A percentile compares a stretch with the other conserved stretches of the same genome.
These are phyloP conservation scores for Gnomoniopsis smithogilvyi DNA, from an alignment of 2,329 filamentous ascomycete species.

Conservation along the genomic window DNA sequence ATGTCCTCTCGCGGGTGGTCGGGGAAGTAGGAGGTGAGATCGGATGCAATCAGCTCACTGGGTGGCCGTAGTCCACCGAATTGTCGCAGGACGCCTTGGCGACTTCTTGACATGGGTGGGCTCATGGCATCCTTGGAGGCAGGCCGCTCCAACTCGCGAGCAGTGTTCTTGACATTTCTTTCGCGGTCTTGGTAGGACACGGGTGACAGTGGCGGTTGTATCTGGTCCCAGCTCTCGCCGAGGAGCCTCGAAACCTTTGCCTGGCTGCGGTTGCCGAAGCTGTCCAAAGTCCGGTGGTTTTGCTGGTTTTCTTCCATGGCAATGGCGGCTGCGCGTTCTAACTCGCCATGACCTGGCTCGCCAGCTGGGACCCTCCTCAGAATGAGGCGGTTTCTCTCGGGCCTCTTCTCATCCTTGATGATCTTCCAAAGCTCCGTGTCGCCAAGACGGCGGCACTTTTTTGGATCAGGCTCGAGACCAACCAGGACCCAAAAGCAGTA, in stretches of 20 bases:
- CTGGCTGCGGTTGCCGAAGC: conserved; percentile 72
- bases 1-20: conserved; percentile 93
- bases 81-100: conserved; percentile 62
- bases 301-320: conserved; percentile 83
- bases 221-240: conserved; percentile 81
- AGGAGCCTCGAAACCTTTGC: conserved; percentile 86
- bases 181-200: conserved; percentile 69
- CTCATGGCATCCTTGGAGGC: conserved; percentile 44
- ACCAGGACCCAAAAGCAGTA: conserved; percentile 96
- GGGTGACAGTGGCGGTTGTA: conserved; percentile 82
- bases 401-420: conserved; percentile 79
- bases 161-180: conserved; percentile 60
- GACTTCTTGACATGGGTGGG: conserved; percentile 35
- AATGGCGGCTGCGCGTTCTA: conserved; percentile 83
- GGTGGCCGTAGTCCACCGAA: conserved; percentile 92
- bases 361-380: conserved; percentile 89
- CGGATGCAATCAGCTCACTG: conserved; percentile 95
- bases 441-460: conserved; percentile 75
- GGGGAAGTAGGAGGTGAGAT: conserved; percentile 95
- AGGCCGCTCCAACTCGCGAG: conserved; percentile 56
- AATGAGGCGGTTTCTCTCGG: conserved; percentile 87
- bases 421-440: conserved; percentile 89
- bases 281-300: conserved; percentile 58
- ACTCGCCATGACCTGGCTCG: conserved; percentile 81
- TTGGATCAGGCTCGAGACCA: conserved; percentile 78